These are phyloP conservation scores for Steccherinum ochraceum DNA, from an alignment of 768 basidiomycete species.

Conservation along the genomic window DNA sequence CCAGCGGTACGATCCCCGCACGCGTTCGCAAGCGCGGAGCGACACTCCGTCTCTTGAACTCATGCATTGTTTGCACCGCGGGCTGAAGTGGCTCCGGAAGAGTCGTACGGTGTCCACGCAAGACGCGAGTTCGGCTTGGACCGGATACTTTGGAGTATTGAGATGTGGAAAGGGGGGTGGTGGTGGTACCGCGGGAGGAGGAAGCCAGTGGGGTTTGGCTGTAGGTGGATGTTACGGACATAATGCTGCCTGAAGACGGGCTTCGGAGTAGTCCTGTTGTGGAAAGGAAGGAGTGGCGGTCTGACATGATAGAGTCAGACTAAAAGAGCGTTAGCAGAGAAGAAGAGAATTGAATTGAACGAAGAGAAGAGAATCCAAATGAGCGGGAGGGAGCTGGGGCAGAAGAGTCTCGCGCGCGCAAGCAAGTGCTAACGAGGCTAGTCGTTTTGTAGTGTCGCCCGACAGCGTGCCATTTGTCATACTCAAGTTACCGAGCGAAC, in stretches of 20 bases:
- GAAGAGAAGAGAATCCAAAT: no score
- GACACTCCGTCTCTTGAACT: neutral
- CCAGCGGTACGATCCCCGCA: slow-evolving; percentile 21
- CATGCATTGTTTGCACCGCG: neutral
- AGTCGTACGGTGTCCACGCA: neutral
- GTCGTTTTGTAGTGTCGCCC: no score
- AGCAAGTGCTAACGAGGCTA: no score
- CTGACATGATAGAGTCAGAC: slow-evolving; percentile 19
- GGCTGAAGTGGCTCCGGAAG: no score
- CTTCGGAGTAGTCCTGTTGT: slow-evolving; percentile 25
- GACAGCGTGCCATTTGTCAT: no score
- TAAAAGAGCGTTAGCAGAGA: no score
- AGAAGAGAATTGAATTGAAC: no score
- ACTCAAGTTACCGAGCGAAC: no score
- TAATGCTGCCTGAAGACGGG: slow-evolving; percentile 9
- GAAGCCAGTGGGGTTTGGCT: no score
- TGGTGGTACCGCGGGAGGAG: slow-evolving; percentile 13
- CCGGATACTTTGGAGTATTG: neutral
- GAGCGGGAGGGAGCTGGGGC: no score
- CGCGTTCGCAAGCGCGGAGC: neutral
- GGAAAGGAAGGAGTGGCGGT: slow-evolving; percentile 36
- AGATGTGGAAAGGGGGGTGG: neutral
- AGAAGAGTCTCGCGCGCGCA: no score
- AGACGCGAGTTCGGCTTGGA: neutral
- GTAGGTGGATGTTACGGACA: slow-evolving; percentile 10